Conservation (phyloP, 1,284 basidiomycete species). For the Sanghuangporus baumii region DNA sequence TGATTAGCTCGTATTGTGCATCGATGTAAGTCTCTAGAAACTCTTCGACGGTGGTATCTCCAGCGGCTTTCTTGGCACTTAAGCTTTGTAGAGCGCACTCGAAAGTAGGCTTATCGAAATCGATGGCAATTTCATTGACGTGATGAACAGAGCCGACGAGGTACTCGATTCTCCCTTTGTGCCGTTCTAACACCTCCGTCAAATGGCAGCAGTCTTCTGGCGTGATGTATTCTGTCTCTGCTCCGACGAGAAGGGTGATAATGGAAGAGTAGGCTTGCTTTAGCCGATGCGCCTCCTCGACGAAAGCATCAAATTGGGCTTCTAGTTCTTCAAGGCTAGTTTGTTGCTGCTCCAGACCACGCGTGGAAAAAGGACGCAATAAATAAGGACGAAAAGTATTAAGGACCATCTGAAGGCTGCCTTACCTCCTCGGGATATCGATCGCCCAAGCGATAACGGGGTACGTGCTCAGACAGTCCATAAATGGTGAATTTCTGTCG, state of each 20-base stretch:
- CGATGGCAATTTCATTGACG: slow-evolving; percentile 84
- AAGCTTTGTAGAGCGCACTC: slow-evolving; percentile 50
- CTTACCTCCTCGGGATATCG: slow-evolving; percentile 96
- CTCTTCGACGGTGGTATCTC: slow-evolving; percentile 22
- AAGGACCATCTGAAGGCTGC: neutral
- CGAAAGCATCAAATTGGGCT: slow-evolving; percentile 61
- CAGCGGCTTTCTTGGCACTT: slow-evolving; percentile 20
- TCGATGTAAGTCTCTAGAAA: slow-evolving; percentile 79
- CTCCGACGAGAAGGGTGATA: slow-evolving; percentile 80
- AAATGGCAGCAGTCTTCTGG: slow-evolving; percentile 58
- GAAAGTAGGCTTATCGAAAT: slow-evolving; percentile 81
- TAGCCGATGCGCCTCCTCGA: slow-evolving; percentile 74
- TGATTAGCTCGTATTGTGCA: slow-evolving; percentile 67
- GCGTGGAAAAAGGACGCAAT: neutral
- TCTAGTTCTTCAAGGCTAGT: slow-evolving; percentile 43
- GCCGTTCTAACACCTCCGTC: slow-evolving; percentile 37
- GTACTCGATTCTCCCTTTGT: slow-evolving; percentile 68
- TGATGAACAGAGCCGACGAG: slow-evolving; percentile 95
- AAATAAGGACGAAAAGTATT: neutral
- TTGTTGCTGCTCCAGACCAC: slow-evolving; percentile 34
- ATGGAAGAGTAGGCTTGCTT: slow-evolving; percentile 51
- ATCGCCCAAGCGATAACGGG: slow-evolving; percentile 75
- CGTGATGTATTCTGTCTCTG: slow-evolving; percentile 92
- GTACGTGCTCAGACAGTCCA: slow-evolving; percentile 93
- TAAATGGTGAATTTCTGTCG: slow-evolving; percentile 75